phyloP scores from a whole-genome alignment of 2,329 filamentous ascomycete genomes.

The Claviceps quebecensis region DNA sequence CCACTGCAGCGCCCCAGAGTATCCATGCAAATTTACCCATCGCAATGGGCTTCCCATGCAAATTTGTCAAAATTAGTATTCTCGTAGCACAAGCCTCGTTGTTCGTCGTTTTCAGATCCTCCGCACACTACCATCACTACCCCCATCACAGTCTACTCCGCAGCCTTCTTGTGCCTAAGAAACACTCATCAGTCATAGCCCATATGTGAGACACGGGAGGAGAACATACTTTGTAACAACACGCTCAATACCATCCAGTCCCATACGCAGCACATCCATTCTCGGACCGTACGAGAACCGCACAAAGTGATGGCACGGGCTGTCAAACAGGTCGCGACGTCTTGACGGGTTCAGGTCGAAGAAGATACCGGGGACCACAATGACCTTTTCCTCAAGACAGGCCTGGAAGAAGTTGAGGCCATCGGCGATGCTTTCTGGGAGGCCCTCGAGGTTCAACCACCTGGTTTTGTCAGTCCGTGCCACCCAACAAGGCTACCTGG shows the following conservation, averaged over 20 bases:
- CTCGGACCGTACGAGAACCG: slow-evolving; percentile 72
- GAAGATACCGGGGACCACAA: slow-evolving; percentile 94
- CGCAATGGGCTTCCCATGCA: too few relatives aligned
- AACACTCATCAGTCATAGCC: slow-evolving; percentile 2
- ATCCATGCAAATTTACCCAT: too few relatives aligned
- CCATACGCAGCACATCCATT: slow-evolving; percentile 65
- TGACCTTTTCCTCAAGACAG: slow-evolving; percentile 84
- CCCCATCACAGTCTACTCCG: neutral
- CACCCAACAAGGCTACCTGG: neutral
- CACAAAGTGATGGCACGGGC: slow-evolving; percentile 85
- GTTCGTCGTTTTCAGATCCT: neutral
- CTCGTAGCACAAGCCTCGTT: neutral
- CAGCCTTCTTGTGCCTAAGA: slow-evolving; percentile 12
- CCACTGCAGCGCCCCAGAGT: too few relatives aligned
- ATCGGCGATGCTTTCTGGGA: slow-evolving; percentile 74
- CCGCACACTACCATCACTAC: neutral
- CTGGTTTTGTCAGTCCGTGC: slow-evolving; percentile 10
- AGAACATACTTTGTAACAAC: slow-evolving; percentile 54
- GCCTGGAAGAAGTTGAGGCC: slow-evolving; percentile 95
- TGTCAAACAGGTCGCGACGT: slow-evolving; percentile 83
- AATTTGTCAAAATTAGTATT: too few relatives aligned
- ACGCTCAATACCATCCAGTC: slow-evolving; percentile 72
- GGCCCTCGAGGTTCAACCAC: slow-evolving; percentile 47
- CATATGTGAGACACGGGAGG: neutral
- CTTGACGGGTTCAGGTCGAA: slow-evolving; percentile 90